Percentiles rank a stretch among this genome's conserved stretches.
phyloP scores from a whole-genome alignment of 192 early-diverging fungal species.

The Thamnidium elegans region DNA sequence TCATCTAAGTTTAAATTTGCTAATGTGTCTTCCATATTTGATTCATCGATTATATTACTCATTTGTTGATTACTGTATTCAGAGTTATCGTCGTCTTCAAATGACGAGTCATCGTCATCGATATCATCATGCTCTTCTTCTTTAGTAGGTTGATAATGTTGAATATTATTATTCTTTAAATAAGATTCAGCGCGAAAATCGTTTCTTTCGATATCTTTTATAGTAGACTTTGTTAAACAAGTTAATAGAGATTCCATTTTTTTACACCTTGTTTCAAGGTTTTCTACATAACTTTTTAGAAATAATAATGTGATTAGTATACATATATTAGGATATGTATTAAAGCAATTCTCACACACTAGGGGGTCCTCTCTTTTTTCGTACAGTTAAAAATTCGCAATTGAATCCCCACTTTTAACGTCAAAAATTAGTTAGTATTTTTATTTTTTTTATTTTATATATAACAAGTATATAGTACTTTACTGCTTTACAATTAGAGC shows the following conservation, averaged over 20 bases:
- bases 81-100: not conserved
- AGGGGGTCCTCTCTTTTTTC: conserved; percentile 34
- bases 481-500: conserved; percentile 40
- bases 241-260: conserved; percentile 32
- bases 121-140: not conserved
- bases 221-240: conserved; percentile 19
- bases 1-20: conserved; percentile 26
- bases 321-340: not conserved
- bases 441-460: not conserved
- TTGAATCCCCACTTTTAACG: conserved; percentile 25
- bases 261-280: conserved; percentile 31
- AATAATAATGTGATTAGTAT: not conserved
- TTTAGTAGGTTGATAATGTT: not conserved
- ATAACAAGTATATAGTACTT: not conserved
- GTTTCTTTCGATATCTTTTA: conserved; percentile 28
- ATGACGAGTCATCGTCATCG: not conserved
- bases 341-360: conserved; percentile 26
- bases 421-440: not conserved
- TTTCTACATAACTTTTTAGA: conserved; percentile 17
- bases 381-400: conserved; percentile 28
- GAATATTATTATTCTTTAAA: not conserved
- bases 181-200: not conserved
- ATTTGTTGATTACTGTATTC: not conserved
- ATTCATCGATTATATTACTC: not conserved
- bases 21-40: conserved; percentile 19